These are phyloP conservation scores for Bipolaris gigantea DNA, from an alignment of 2,329 filamentous ascomycete species.

Conservation along the genomic window DNA sequence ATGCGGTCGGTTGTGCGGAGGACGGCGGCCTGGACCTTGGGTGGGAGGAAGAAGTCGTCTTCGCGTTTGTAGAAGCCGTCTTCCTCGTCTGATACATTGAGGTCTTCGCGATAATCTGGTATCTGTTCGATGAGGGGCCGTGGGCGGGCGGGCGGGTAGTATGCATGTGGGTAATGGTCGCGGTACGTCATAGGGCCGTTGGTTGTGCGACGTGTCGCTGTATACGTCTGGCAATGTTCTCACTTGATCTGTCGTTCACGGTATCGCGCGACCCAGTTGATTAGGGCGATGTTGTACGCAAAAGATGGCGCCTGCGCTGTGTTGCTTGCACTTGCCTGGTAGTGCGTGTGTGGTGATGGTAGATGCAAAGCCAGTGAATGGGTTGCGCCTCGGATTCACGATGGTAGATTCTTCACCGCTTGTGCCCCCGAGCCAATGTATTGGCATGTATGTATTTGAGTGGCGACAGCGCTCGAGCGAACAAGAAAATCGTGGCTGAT, in stretches of 20 bases:
- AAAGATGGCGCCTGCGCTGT: neutral
- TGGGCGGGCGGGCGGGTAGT: conserved; percentile 18
- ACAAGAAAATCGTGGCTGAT: neutral
- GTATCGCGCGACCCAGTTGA: neutral
- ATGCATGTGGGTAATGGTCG: conserved; percentile 14
- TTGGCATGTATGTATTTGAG: neutral
- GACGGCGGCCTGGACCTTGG: conserved; percentile 37
- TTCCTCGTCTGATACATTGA: conserved; percentile 47
- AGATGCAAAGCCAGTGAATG: neutral
- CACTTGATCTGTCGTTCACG: neutral
- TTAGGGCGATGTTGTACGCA: neutral
- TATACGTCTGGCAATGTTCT: neutral
- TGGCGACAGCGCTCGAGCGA: neutral
- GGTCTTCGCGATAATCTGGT: conserved; percentile 26
- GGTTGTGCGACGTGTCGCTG: neutral
- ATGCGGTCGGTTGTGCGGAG: conserved; percentile 31
- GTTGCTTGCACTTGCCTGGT: too few relatives aligned
- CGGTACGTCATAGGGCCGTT: conserved; percentile 30
- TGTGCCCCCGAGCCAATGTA: neutral
- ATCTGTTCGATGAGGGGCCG: conserved; percentile 38
- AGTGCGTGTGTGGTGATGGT: neutral
- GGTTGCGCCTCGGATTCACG: neutral
- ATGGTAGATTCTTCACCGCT: neutral
- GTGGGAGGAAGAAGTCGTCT: conserved; percentile 38
- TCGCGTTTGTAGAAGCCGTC: conserved; percentile 42